phyloP scores from a whole-genome alignment of 192 early-diverging fungal genomes.

The Coemansia sp. region DNA sequence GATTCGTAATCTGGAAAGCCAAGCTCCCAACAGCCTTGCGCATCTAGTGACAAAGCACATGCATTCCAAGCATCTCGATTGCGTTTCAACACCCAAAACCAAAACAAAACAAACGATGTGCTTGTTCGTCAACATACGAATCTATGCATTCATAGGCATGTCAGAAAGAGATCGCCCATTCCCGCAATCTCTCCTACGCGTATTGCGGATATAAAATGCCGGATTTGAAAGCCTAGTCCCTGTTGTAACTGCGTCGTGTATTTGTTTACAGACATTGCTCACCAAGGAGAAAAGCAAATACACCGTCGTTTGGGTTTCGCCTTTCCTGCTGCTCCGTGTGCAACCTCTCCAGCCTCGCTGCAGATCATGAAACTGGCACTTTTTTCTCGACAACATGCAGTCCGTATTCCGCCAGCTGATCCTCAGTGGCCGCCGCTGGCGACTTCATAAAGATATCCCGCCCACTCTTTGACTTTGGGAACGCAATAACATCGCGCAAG shows the following conservation, averaged over 20 bases:
- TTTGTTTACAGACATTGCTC: too few relatives aligned
- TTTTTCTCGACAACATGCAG: slow-evolving; percentile 19
- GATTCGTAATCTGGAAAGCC: neutral
- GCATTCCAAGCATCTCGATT: neutral
- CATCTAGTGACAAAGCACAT: neutral
- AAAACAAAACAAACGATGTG: neutral
- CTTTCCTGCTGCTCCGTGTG: too few relatives aligned
- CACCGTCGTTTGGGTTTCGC: too few relatives aligned
- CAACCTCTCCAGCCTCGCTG: too few relatives aligned
- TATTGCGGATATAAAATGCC: neutral
- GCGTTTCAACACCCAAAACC: neutral
- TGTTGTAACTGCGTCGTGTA: too few relatives aligned
- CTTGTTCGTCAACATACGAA: neutral
- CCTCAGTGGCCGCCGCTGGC: slow-evolving; percentile 62
- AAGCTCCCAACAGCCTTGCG: neutral
- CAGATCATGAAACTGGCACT: neutral
- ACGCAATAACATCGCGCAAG: slow-evolving; percentile 90
- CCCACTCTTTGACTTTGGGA: slow-evolving; percentile 82
- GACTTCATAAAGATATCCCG: slow-evolving; percentile 79
- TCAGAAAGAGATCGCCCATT: neutral
- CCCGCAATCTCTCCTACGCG: neutral
- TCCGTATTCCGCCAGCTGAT: slow-evolving; percentile 70
- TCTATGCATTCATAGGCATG: neutral
- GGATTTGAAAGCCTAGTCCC: too few relatives aligned
- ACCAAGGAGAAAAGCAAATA: too few relatives aligned